Evolutionary conservation across 306 rosid genomes (phyloP), one percentile per base, ranked within the genome.

Genomic region (Cicer pinnatifidum): DNA sequence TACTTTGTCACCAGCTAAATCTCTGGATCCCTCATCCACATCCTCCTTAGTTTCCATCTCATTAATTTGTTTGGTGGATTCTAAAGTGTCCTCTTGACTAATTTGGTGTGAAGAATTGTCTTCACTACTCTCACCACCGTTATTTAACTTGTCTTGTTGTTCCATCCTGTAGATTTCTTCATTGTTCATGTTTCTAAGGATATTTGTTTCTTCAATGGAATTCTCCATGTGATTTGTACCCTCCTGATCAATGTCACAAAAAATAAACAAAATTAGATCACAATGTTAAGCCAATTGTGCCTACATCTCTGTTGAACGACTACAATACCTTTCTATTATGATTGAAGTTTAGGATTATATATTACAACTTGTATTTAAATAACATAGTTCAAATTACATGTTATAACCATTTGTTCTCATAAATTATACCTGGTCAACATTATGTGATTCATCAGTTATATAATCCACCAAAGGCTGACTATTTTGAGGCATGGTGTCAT

Each of bases 361-460:
- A 23, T 23, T 23, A 23, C 33, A 23, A 23, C 33, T 23, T 28
- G 5, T 28, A 28, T 28, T 28, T 28, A 28, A 28, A 28, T 28
- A 28, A 28, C 3, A 28, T 28, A 28, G 35, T 28, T 28, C 35
- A 28, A 28, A 28, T 28, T 28, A 28, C 35, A 28, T 28, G 5
- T 28, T 28, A 28, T 46, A 39, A 40, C 12, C 57, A 17, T 56
- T 69, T 47, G 2, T 20, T 10, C 19, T 9, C 8, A 41, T 13
- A 72, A 69, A 66, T 64, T 84, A 44, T 78, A 90, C 90, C 87
- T 81, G 79, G 76, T 50, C 67, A 47, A 53, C 47, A 16, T 43
- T 69, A 56, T 73, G 76, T 51, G 56, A 39, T 80, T 71, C 67
- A 81, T 57, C 11, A n/a, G 15, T 47, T 50, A 62, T 9, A 46